Evolutionary conservation across 225 moss, liverwort and hornwort species (phyloP).

Genomic region (Anthoceros angustus): DNA sequence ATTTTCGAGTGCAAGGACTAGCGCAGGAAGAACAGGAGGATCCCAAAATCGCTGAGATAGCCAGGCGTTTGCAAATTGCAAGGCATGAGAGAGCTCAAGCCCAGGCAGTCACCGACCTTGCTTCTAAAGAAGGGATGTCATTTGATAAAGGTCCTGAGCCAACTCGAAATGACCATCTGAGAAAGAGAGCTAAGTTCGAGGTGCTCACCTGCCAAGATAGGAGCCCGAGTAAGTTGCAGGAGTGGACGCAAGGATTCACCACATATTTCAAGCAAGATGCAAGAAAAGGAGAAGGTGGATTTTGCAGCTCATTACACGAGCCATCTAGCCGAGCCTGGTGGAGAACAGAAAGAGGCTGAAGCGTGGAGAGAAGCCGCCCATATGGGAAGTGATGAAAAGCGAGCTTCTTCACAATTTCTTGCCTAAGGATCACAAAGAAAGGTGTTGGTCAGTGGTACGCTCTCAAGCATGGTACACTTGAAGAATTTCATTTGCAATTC

Average conservation of each 20-base stretch:
- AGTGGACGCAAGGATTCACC: not conserved
- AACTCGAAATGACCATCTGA: not conserved
- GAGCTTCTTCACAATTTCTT: not conserved
- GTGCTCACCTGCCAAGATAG: not conserved
- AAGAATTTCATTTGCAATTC: not conserved
- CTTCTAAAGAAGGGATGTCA: not conserved
- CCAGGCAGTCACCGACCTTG: not conserved
- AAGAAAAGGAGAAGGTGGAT: not conserved
- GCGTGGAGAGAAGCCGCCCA: not conserved
- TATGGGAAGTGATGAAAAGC: not conserved
- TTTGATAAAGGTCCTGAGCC: not conserved
- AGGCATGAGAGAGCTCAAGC: not conserved
- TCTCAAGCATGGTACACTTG: not conserved
- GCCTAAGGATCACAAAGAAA: not conserved
- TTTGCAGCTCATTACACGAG: not conserved
- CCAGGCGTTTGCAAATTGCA: not conserved
- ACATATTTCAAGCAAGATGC: not conserved
- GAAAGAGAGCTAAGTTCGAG: not conserved
- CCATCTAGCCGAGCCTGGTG: not conserved
- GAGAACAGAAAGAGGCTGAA: not conserved
- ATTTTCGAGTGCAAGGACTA: not conserved
- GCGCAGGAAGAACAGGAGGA: not conserved
- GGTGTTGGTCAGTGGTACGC: not conserved
- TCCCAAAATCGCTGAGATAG: not conserved
- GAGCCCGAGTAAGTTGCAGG: not conserved